phyloP scores from a whole-genome alignment of 306 rosid genomes.

The Oxytropis ochrocephala region DNA sequence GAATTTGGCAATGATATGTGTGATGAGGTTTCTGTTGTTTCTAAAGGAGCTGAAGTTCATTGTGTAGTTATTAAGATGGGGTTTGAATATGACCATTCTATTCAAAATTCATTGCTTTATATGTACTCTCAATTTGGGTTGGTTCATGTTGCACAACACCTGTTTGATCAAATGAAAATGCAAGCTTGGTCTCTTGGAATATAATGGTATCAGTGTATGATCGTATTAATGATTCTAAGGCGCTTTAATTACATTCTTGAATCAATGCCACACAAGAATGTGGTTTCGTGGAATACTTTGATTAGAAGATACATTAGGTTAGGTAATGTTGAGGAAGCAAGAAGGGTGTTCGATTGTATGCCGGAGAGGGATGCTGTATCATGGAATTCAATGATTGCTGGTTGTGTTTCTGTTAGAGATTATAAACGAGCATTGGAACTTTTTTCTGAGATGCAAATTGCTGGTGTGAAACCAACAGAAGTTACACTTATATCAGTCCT shows the following conservation, averaged over 20 bases:
- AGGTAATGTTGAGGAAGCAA: slow-evolving; percentile 42
- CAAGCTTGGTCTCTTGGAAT: slow-evolving; percentile 54
- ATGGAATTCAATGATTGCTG: slow-evolving; percentile 61
- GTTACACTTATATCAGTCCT: slow-evolving; percentile 44
- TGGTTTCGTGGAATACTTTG: slow-evolving; percentile 64
- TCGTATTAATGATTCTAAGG: slow-evolving; percentile 31
- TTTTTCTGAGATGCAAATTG: slow-evolving; percentile 46
- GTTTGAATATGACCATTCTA: slow-evolving; percentile 28
- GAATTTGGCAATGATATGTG: slow-evolving; percentile 1
- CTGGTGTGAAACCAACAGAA: slow-evolving; percentile 39
- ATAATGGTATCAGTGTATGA: slow-evolving; percentile 58
- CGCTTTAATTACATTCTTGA: slow-evolving; percentile 41
- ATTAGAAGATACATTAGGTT: slow-evolving; percentile 32
- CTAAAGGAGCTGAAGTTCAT: slow-evolving; percentile 62
- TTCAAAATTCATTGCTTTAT: slow-evolving; percentile 49
- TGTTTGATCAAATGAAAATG: slow-evolving; percentile 54
- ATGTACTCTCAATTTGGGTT: slow-evolving; percentile 43
- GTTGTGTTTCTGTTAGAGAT: slow-evolving; percentile 40
- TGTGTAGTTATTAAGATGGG: slow-evolving; percentile 44
- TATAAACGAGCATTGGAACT: slow-evolving; percentile 38
- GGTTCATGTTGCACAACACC: neutral
- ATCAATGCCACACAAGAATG: slow-evolving; percentile 52
- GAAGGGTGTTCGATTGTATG: slow-evolving; percentile 46
- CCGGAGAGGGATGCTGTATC: slow-evolving; percentile 52
- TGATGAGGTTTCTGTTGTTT: slow-evolving; percentile 17